Base-by-base conservation (phyloP, 192 early-diverging fungal species). In the Podila minutissima region DNA sequence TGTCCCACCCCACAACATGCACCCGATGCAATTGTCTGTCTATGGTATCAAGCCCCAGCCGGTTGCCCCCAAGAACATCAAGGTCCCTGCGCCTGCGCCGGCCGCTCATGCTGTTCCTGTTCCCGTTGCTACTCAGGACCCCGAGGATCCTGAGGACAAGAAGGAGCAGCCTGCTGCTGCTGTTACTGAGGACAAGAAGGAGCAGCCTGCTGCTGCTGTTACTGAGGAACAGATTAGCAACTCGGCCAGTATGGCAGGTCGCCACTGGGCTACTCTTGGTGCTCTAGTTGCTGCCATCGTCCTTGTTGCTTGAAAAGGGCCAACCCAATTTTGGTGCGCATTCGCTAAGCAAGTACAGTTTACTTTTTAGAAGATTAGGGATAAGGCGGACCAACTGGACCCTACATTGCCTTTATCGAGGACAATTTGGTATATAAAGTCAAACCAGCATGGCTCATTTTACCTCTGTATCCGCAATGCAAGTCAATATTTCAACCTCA, bases 261-360 rank as follows among this genome's bases (percentile, higher is more conserved):
- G 71, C 35, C 20, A 64, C 9, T 69, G 74, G 74, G 26, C 74
- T 20, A 62, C 67, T 19, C 66, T 75, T 19, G 35, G 66, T 26
- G 66, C 66, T 22, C n/a, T 64, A 0, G 26, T 68, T 3, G 66
- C 61, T 19, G 50, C 28, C 6, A 32, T 64, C 13, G 37, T 69
- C 61, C 33, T 75, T 22, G 37, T 32, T 19, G 17, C 64, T 26
- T 75, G 48, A 69, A 59, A 53, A 63, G 35, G 1, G 41, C 41
- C 41, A 46, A 46, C 41, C 0, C 15, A 15, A 46, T 2, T 46
- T 46, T 41, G 38, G 38, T 4, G 41, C 3, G 13, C 41, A 46
- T 3, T 46, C 41, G 13, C 41, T 41, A 46, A 46, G 41, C 41
- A 46, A 46, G 41, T 2, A 41, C 38, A 41, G 38, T 41, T 41